Evolutionary conservation across 805 yeast genomes (phyloP).

Genomic region (Cyberlindnera maclurae): DNA sequence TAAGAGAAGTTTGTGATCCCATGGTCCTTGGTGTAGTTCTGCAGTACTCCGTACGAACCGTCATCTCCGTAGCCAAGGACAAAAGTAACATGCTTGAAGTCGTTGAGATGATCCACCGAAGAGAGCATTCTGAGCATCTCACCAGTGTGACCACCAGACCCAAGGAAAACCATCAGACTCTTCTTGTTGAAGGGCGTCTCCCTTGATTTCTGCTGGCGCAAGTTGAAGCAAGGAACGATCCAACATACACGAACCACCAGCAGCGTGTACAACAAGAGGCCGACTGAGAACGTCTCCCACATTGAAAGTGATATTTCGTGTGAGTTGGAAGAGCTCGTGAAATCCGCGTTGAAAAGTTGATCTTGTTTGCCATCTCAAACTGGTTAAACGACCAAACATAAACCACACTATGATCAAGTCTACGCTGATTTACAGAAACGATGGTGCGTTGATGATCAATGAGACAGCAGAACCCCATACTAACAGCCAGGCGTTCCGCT

Average conservation of each 20-base stretch:
- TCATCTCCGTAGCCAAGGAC: conserved; percentile 44
- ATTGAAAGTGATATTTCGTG: background rate
- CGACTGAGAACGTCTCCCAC: conserved; percentile 7
- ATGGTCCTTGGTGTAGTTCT: conserved; percentile 13
- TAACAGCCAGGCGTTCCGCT: conserved; percentile 52
- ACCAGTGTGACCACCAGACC: conserved; percentile 97
- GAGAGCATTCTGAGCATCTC: conserved; percentile 75
- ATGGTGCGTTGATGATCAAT: conserved; percentile 32
- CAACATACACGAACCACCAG: conserved; percentile 8
- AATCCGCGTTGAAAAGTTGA: no score
- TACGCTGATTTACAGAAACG: conserved; percentile 57
- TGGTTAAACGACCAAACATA: background rate
- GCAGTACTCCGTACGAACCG: conserved; percentile 34
- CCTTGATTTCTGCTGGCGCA: background rate
- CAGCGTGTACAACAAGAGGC: conserved; percentile 5
- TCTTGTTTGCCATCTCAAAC: background rate
- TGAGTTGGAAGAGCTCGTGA: no score
- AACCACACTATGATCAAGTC: conserved; percentile 47
- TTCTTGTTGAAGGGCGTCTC: conserved; percentile 7
- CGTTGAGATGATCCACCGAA: conserved; percentile 21
- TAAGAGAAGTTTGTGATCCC: conserved; percentile 7
- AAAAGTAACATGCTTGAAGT: conserved; percentile 22
- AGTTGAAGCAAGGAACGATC: conserved; percentile 12
- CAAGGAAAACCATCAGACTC: conserved; percentile 41
- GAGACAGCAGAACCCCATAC: background rate